A percentile compares a stretch with the other conserved stretches of the same genome.
Evolutionary conservation across 2,329 filamentous ascomycete genomes (phyloP).

Genomic region (Colletotrichum sp.): DNA sequence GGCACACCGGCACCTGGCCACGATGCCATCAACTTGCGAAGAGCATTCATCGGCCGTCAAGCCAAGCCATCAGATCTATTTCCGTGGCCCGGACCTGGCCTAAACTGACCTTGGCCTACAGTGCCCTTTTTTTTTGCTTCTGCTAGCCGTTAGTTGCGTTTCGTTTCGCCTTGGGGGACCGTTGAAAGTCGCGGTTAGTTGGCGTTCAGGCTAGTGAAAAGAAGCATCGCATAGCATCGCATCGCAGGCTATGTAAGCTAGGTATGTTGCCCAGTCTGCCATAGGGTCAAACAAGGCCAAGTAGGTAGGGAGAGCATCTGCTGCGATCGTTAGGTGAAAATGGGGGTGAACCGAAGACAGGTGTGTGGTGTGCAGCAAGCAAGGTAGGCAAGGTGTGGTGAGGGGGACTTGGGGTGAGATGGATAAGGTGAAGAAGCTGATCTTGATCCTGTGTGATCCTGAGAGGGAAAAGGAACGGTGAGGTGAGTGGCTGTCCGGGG

Average conservation of each 20-base stretch:
- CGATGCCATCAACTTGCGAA: background rate
- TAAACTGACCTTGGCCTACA: background rate
- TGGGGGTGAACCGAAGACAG: background rate
- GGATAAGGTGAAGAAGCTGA: background rate
- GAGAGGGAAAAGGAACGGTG: background rate
- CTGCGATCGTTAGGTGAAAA: background rate
- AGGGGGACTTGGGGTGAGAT: background rate
- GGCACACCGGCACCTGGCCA: background rate
- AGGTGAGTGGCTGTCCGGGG: background rate
- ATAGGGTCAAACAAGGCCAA: background rate
- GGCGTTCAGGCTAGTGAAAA: background rate
- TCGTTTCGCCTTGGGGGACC: background rate
- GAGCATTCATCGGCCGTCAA: background rate
- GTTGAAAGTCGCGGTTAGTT: background rate
- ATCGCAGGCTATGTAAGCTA: background rate
- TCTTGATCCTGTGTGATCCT: background rate
- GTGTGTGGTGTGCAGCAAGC: background rate
- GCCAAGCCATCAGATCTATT: slow-evolving; percentile 15
- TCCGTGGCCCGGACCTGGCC: background rate
- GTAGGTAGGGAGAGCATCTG: background rate
- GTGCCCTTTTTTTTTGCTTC: background rate
- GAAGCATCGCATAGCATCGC: background rate
- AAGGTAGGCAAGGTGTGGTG: background rate
- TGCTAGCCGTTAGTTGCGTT: slow-evolving; percentile 1
- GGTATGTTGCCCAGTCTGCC: background rate